Evolutionary conservation across 805 yeast species (phyloP), one percentile per base, ranked within the genome.

Genomic region (Clavispora phyllophila): DNA sequence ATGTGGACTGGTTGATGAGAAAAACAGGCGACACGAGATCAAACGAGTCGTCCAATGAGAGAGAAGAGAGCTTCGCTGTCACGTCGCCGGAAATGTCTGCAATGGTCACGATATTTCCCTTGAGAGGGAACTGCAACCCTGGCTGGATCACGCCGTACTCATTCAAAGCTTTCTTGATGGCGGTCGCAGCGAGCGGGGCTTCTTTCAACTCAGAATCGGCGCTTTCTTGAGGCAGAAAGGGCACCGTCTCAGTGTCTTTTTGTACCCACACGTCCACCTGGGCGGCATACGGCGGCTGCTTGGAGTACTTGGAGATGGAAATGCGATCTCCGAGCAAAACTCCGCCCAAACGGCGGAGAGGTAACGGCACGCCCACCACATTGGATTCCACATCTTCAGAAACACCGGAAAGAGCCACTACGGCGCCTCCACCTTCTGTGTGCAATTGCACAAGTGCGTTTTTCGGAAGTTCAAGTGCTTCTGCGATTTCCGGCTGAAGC

Each of bases 81-180:
- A 47, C 46, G 2, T 46, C 36, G 14, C 37, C 46, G 3, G 44
- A 36, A 36, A 65, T 38, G 58, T 68, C 64, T 12, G 56, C 43
- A 7, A 62, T 66, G 10, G 53, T 50, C 13, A 66, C 52, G 32
- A 51, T 59, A 24, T 37, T 43, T 14, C 27, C 42, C 6, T 40
- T 31, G 27, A 32, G 32, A n/a, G 50, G 45, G 36, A 71, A 61
- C 15, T 46, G 49, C 64, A 75, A 63, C 7, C 84, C 84, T 1
- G 88, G 82, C 55, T 76, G 76, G 0, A 84, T 48, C 8, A 86
- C 55, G 0, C 90, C 89, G 24, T 75, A 64, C 20, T 81, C 82
- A 37, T 69, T 63, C 9, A 82, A 48, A 0, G 69, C 46, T 31
- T 73, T 72, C 39, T 66, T 74, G 9, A 79, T 51, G 0, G 20